These are phyloP conservation scores for Boechera stricta DNA, from an alignment of 345 rosid genomes.

Conservation along the genomic window DNA sequence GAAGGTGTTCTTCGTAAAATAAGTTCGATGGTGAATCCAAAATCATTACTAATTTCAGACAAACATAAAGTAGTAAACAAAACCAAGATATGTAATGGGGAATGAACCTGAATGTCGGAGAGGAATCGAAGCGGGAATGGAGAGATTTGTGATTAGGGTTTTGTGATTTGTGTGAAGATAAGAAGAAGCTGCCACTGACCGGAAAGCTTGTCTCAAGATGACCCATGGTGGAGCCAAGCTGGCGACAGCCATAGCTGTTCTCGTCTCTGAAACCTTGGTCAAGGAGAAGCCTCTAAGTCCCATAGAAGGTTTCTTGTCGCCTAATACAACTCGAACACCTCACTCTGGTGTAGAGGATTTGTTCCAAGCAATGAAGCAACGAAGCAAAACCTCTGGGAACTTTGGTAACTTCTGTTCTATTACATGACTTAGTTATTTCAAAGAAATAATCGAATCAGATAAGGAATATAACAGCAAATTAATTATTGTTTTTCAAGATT, in stretches of 20 bases:
- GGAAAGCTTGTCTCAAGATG: conserved; percentile 55
- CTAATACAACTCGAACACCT: neutral
- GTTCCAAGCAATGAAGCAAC: neutral
- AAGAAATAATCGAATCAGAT: neutral
- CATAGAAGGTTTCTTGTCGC: conserved; percentile 7
- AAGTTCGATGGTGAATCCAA: conserved; percentile 29
- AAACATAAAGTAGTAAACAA: neutral
- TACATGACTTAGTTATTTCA: neutral
- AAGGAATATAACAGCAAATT: neutral
- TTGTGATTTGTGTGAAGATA: conserved; percentile 32
- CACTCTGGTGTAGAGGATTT: neutral
- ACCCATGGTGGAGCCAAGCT: conserved; percentile 48
- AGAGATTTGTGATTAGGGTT: conserved; percentile 31
- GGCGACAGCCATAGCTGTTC: conserved; percentile 52
- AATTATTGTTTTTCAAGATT: neutral
- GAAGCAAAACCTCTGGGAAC: too few relatives aligned
- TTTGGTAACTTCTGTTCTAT: neutral
- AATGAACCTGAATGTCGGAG: conserved; percentile 55
- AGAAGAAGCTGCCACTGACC: conserved; percentile 49
- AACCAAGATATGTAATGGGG: neutral
- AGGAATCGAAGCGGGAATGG: conserved; percentile 31
- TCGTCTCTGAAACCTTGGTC: neutral
- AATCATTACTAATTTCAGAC: neutral
- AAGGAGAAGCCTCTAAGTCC: conserved; percentile 10
- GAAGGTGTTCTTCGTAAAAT: neutral